Base-by-base conservation (phyloP, 176 grass and related monocot genomes). In the Microstegium vimineum region DNA sequence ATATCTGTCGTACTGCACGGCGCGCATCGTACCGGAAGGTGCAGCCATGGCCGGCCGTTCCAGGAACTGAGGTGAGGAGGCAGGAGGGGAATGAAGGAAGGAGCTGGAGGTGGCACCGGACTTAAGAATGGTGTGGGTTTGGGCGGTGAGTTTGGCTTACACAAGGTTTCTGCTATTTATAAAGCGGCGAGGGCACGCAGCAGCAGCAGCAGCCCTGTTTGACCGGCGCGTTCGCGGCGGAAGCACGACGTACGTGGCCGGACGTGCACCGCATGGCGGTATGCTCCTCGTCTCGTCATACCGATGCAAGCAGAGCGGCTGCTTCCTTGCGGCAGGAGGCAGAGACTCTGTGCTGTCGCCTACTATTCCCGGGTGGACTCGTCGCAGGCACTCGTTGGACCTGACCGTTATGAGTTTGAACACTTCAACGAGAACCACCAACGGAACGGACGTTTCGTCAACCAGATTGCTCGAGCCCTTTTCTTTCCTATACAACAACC, bases 1-100 rank as follows among this genome's bases (percentile, higher is more conserved):
- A 42, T 91, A 91, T 18, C 23, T 42, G 66, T 91, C 89, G 62
- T 82, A 91, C 76, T 84, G 82, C 34, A 91, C 82, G 11, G 89
- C 89, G 57, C 67, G 62, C 85, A 87, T 91, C 28, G 70, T 87
- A 73, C 68, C 40, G 22, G 81, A 35, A 22, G 35, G 16, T 10
- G 75, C 41, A 16, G 77, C 65, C 88, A 61, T 61, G 59, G 23
- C n/a, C 23, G 59, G 23, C n/a, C 23, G 59, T 27, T 26, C 9
- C 57, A 12, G n/a, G n/a, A 26, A 26, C 57, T 27, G 9, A 12
- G 10, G n/a, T n/a, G n/a, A n/a, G n/a, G n/a, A n/a, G 5, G 41
- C 10, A 56, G 9, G 23, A 57, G 52, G 20, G 20, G 2, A 9
- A 26, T 13, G 23, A 12, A 27, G 57, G 57, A n/a, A n/a, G n/a